Percentiles rank a stretch among this genome's conserved stretches.
Evolutionary conservation across 1,284 basidiomycete genomes (phyloP).

Genomic region (Boletus mariae): DNA sequence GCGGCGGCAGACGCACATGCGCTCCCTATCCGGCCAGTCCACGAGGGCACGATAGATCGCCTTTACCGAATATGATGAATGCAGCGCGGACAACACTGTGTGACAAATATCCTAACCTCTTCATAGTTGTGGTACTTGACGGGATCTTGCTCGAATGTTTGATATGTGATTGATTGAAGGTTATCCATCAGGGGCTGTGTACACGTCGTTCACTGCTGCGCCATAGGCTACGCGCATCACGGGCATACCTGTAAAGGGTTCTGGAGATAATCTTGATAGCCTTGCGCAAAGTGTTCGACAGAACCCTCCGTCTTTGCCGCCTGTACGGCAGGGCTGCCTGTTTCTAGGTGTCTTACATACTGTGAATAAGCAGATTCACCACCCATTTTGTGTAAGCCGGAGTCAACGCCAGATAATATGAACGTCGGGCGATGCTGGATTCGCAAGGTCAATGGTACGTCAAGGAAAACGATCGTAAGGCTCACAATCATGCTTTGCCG

Average conservation of each 20-base stretch:
- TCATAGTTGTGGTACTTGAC: conserved; percentile 97
- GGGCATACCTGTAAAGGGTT: conserved; percentile 79
- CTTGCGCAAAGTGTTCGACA: conserved; percentile 85
- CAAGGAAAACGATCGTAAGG: conserved; percentile 18
- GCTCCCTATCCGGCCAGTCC: conserved; percentile 58
- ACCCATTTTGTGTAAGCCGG: conserved; percentile 69
- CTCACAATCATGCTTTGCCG: conserved; percentile 82
- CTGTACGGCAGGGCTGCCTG: conserved; percentile 61
- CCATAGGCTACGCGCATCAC: background rate
- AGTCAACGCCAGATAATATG: conserved; percentile 69
- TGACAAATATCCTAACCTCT: conserved; percentile 51
- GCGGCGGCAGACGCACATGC: conserved; percentile 45
- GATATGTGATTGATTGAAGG: conserved; percentile 91
- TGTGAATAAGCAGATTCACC: conserved; percentile 88
- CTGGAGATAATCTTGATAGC: conserved; percentile 95
- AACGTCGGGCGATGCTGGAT: conserved; percentile 76
- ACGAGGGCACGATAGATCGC: conserved; percentile 80
- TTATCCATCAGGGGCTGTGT: conserved; percentile 93
- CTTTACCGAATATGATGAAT: conserved; percentile 36
- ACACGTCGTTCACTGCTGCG: conserved; percentile 3
- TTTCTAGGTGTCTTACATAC: conserved; percentile 83
- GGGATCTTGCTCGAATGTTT: conserved; percentile 97
- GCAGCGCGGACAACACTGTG: conserved; percentile 7
- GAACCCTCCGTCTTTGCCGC: conserved; percentile 61
- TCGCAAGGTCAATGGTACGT: conserved; percentile 10